A percentile compares a stretch with the other conserved stretches of the same genome.
These are phyloP conservation scores for Heimioporus sp. DNA, from an alignment of 768 basidiomycete species.

Conservation along the genomic window DNA sequence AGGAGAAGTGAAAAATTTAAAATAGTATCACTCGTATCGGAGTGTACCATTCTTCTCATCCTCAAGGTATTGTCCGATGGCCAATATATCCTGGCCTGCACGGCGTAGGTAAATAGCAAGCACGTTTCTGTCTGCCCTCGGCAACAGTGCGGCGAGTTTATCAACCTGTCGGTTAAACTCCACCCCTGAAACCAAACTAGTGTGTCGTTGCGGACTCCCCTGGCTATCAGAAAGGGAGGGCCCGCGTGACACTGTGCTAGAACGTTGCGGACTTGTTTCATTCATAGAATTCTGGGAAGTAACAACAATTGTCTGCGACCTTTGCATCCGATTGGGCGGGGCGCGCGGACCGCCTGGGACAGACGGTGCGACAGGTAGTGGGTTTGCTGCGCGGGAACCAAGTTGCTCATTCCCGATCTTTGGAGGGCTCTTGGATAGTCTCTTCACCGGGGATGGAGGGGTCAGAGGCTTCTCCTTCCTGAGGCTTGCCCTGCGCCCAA, in stretches of 20 bases:
- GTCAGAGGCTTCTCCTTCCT: conserved; percentile 35
- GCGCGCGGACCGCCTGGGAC: conserved; percentile 78
- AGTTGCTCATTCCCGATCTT: conserved; percentile 22
- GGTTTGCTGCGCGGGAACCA: conserved; percentile 30
- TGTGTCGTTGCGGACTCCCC: conserved; percentile 7
- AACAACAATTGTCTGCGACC: conserved; percentile 66
- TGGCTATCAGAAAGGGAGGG: conserved; percentile 31
- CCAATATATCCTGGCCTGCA: conserved; percentile 76
- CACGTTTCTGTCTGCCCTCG: conserved; percentile 65
- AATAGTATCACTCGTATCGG: conserved; percentile 31
- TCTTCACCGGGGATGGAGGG: conserved; percentile 34
- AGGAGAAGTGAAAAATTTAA: not conserved
- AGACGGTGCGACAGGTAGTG: conserved; percentile 40
- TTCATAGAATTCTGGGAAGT: conserved; percentile 27
- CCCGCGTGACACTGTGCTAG: conserved; percentile 26
- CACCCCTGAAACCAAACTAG: conserved; percentile 21
- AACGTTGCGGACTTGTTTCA: conserved; percentile 24
- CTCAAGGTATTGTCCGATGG: conserved; percentile 84
- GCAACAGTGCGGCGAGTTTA: conserved; percentile 66
- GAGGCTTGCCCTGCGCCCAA: conserved; percentile 68
- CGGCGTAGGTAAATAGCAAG: conserved; percentile 71
- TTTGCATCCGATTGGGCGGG: conserved; percentile 55
- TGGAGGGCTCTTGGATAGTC: conserved; percentile 38
- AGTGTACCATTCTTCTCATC: conserved; percentile 77
- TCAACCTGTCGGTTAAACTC: conserved; percentile 70